Conservation (phyloP, 352 stramenopile species). For the Globisporangium emineosum region DNA sequence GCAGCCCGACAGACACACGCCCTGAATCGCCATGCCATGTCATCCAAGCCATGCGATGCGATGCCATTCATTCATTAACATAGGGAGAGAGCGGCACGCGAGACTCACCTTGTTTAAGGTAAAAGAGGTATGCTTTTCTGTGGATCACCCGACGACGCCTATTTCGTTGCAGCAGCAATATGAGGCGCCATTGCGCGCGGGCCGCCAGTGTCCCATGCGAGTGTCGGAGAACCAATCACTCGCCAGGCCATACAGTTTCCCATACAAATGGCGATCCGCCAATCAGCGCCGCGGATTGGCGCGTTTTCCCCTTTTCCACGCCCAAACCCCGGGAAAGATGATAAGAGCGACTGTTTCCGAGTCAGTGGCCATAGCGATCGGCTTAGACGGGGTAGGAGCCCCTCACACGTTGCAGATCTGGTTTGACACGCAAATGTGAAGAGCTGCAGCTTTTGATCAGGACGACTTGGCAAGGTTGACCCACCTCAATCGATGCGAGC, state of each 20-base stretch:
- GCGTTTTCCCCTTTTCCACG: constrained; percentile 13
- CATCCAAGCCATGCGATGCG: neutral
- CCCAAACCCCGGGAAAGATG: neutral
- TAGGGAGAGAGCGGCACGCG: neutral
- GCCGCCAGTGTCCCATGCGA: constrained; percentile 12
- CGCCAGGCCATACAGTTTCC: constrained; percentile 49
- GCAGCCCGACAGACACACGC: neutral
- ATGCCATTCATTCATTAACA: neutral
- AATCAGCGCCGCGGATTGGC: constrained; percentile 30
- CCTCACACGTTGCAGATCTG: constrained; percentile 19
- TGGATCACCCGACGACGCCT: constrained; percentile 76
- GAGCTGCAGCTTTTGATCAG: neutral
- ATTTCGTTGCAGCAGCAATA: constrained; percentile 32
- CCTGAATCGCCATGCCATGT: neutral
- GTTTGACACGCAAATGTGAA: neutral
- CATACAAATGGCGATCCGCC: constrained; percentile 25
- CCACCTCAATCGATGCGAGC: neutral
- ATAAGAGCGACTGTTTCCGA: neutral
- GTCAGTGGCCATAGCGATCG: neutral
- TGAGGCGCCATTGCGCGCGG: constrained; percentile 3
- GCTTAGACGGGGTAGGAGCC: constrained; percentile 2
- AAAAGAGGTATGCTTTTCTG: constrained; percentile 56
- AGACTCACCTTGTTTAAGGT: constrained; percentile 88
- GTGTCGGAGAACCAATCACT: constrained; percentile 86
- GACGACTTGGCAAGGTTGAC: neutral